Evolutionary conservation across 371 early-diverging fungal species (phyloP).

Genomic region (Mortierella sp.): DNA sequence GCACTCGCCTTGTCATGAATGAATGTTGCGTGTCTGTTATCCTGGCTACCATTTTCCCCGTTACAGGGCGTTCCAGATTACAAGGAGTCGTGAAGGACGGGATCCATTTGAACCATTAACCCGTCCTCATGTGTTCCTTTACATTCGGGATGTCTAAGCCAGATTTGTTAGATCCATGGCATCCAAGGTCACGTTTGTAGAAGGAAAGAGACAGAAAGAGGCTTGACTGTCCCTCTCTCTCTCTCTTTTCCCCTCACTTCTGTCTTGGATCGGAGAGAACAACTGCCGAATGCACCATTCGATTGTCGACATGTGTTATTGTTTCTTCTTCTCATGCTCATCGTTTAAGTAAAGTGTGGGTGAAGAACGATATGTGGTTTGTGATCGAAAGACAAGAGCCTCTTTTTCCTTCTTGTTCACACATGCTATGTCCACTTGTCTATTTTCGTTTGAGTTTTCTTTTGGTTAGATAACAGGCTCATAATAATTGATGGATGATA

Average conservation of each 20-base stretch:
- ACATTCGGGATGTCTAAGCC: not conserved
- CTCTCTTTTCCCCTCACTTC: not conserved
- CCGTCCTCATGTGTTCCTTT: not conserved
- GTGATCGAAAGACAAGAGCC: not conserved
- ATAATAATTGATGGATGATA: not conserved
- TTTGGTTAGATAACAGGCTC: not conserved
- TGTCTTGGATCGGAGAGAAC: not conserved
- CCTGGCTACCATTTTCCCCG: not conserved
- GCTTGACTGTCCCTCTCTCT: not conserved
- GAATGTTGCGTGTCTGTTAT: too few species aligned
- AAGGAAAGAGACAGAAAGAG: not conserved
- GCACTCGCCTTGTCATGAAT: not conserved
- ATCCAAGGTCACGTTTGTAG: not conserved
- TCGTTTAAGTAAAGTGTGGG: not conserved
- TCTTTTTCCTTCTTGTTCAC: not conserved
- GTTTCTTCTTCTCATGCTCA: not conserved
- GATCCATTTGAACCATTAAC: not conserved
- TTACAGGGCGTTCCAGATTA: not conserved
- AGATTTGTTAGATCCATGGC: not conserved
- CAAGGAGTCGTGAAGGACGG: not conserved
- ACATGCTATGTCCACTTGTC: not conserved
- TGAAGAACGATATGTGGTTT: not conserved
- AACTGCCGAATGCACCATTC: not conserved
- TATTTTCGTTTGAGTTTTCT: conserved; percentile 3
- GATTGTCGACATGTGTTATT: not conserved